These are phyloP conservation scores for Comarum palustre DNA, from an alignment of 306 rosid species.

Conservation along the genomic window DNA sequence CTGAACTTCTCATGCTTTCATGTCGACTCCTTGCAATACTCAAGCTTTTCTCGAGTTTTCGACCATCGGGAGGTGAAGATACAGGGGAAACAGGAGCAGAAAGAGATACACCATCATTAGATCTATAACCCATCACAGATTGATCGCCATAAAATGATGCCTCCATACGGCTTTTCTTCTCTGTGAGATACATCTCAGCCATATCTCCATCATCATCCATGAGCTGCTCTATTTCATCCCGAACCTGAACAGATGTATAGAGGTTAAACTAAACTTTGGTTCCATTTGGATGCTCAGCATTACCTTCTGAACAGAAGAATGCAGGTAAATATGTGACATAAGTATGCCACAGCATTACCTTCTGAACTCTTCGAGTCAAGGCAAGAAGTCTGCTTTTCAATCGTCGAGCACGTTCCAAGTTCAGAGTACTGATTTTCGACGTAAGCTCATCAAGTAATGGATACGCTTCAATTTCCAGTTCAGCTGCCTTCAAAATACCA, in stretches of 20 bases:
- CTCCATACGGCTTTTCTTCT: conserved; percentile 91
- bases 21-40: conserved; percentile 96
- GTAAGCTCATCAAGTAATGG: conserved; percentile 91
- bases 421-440: conserved; percentile 93
- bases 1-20: conserved; percentile 85
- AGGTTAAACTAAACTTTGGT: conserved; percentile 8
- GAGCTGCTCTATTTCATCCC: conserved; percentile 99
- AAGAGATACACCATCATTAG: conserved; percentile 69
- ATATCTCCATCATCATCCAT: conserved; percentile 99
- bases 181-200: conserved; percentile 99
- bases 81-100: conserved; percentile 99
- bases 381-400: conserved; percentile 98
- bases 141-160: conserved; percentile 77
- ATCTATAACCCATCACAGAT: conserved; percentile 69
- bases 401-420: conserved; percentile 97
- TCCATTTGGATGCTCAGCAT: conserved; percentile 11
- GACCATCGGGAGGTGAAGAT: conserved; percentile 82
- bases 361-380: conserved; percentile 95
- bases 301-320: conserved; percentile 21
- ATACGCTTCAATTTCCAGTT: conserved; percentile 93
- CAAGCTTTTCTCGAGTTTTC: conserved; percentile 78
- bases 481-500: conserved; percentile 68
- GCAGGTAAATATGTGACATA: background rate
- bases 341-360: conserved; percentile 46
- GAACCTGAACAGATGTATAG: conserved; percentile 56